Base-by-base conservation (phyloP, 2,329 filamentous ascomycete species). In the Sphaceloma murrayae region DNA sequence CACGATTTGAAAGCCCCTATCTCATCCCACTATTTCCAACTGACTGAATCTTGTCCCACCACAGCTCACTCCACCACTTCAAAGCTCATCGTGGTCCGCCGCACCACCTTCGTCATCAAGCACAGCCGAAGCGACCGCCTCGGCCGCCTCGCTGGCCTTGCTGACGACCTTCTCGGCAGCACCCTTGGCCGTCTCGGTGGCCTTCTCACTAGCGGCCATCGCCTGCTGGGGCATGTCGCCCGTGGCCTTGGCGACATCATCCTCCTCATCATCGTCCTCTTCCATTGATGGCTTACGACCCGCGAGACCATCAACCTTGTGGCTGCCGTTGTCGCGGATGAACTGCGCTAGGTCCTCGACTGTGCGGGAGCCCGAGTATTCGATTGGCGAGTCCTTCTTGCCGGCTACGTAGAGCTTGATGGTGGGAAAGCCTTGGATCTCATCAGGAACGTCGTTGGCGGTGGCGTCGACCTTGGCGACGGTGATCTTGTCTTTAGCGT, bases 351-450 rank as follows among this genome's bases (percentile, higher is more conserved):
- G 77, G 63, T 96, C 91, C 71, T 94, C 85, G 46, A 95, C 70
- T 45, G 86, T 91, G 59, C 91, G 86, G 53, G 81, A 77, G 57
- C 91, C 91, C 53, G 73, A 75, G 77, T 95, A 98, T 56, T 86
- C 85, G 51, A 95, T 67, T 48, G 91, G 85, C 55, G 78, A 72
- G 60, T 75, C 74, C 80, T 98, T 98, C 67, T 75, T 74, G 59
- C 87, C 88, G 57, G 91, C 91, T 52, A 85, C 78, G 82, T 79
- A 98, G 55, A 98, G 78, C 78, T 96, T 96, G 77, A 98, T 95
- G 65, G 91, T 98, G 47, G 91, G 91, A 82, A 98, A 98, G 52
- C 91, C 91, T 67, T 85, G 78, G 61, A 98, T 86, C 71, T 94
- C 85, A 67, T 96, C 89, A 47, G 91, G 91, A 47, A 96, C 85